Evolutionary conservation across 768 basidiomycete species (phyloP).

Genomic region (Boletus rex-veris): DNA sequence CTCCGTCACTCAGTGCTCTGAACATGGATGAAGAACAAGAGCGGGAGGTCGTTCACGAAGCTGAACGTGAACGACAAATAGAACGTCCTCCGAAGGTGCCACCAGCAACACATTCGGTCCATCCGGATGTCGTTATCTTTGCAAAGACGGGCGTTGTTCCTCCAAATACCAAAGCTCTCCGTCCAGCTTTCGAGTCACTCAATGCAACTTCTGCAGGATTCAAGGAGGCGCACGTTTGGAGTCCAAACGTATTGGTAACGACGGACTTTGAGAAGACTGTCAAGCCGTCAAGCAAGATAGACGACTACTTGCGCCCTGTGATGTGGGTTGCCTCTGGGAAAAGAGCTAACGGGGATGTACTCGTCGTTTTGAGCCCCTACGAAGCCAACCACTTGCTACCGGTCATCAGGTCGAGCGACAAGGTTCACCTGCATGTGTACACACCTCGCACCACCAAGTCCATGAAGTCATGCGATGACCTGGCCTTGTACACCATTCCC

Average conservation of each 20-base stretch:
- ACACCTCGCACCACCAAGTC: constrained; percentile 34
- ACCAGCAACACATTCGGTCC: constrained; percentile 22
- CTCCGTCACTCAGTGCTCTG: not conserved
- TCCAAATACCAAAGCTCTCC: constrained; percentile 18
- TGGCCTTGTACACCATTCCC: constrained; percentile 16
- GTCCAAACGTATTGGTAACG: constrained; percentile 8
- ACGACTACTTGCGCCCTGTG: constrained; percentile 8
- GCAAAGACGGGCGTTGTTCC: constrained; percentile 30
- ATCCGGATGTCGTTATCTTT: constrained; percentile 23
- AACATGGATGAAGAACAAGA: constrained; percentile 36
- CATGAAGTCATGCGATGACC: constrained; percentile 38
- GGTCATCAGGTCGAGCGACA: constrained; percentile 28
- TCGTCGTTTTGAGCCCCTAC: constrained; percentile 24
- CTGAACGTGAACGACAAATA: constrained; percentile 39
- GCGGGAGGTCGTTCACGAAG: constrained; percentile 44
- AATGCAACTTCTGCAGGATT: not conserved
- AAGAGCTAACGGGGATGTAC: not conserved
- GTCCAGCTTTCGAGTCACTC: constrained; percentile 15
- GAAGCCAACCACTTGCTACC: constrained; percentile 38
- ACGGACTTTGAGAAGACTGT: constrained; percentile 15
- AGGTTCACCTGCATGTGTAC: constrained; percentile 38
- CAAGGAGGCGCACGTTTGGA: constrained; percentile 23
- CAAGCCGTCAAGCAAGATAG: not conserved
- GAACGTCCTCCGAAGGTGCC: constrained; percentile 33
- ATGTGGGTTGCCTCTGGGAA: constrained; percentile 1